Percentiles rank a stretch among this genome's conserved stretches.
Conservation (phyloP, 129 eudicot genomes). For the Glebionis coronaria region DNA sequence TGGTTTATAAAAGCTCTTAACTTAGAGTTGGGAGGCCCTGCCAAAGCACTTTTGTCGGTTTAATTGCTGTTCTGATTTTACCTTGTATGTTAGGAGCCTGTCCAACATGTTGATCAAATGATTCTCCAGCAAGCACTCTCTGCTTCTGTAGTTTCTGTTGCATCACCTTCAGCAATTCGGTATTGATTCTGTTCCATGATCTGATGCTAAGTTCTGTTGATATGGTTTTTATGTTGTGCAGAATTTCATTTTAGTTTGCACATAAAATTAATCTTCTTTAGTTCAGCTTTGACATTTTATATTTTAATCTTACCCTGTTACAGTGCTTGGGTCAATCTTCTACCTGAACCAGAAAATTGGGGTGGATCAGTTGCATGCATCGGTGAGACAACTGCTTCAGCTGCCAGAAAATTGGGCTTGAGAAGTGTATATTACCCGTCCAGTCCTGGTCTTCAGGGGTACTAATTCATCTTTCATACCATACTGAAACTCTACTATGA, state of each 20-base stretch:
- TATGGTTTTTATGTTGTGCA: background rate
- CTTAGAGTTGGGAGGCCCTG: slow-evolving; percentile 3
- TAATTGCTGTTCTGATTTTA: slow-evolving; percentile 6
- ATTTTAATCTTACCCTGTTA: slow-evolving; percentile 4
- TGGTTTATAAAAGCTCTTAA: slow-evolving; percentile 4
- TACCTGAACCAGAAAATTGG: slow-evolving; percentile 54
- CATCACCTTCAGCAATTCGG: slow-evolving; percentile 98
- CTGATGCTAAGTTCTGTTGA: slow-evolving; percentile 5
- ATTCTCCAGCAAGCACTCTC: slow-evolving; percentile 63
- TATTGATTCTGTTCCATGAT: slow-evolving; percentile 26
- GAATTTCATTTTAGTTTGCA: slow-evolving; percentile 10
- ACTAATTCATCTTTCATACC: slow-evolving; percentile 18
- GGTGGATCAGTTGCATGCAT: slow-evolving; percentile 74
- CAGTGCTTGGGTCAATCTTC: slow-evolving; percentile 81
- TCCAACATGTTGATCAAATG: slow-evolving; percentile 56
- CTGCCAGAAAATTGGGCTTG: slow-evolving; percentile 70
- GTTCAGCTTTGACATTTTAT: background rate
- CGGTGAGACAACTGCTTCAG: slow-evolving; percentile 91
- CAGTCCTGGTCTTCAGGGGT: slow-evolving; percentile 89
- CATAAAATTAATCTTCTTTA: background rate
- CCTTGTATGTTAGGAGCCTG: slow-evolving; percentile 50
- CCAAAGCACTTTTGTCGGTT: too few species aligned
- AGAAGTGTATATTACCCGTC: slow-evolving; percentile 66
- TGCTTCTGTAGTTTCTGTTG: slow-evolving; percentile 84
- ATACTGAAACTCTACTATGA: background rate